Percentiles rank a stretch among this genome's conserved stretches.
Evolutionary conservation across 345 rosid species (phyloP).

Genomic region (Salix suchowensis): DNA sequence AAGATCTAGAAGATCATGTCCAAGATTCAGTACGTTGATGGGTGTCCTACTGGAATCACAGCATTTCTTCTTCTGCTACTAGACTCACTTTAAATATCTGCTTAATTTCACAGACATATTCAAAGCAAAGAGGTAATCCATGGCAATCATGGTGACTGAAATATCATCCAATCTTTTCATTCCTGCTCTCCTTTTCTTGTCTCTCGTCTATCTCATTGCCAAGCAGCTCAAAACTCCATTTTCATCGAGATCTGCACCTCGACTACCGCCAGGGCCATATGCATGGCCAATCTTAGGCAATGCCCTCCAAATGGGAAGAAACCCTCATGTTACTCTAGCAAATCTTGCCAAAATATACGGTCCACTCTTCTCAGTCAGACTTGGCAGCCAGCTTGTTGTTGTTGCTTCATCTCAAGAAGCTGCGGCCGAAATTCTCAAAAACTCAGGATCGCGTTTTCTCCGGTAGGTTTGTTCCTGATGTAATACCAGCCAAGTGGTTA

Average conservation of each 20-base stretch:
- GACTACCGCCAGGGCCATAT: slow-evolving; percentile 33
- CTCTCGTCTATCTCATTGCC: slow-evolving; percentile 9
- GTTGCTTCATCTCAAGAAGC: slow-evolving; percentile 30
- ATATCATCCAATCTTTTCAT: slow-evolving; percentile 3
- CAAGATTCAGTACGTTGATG: too few species aligned
- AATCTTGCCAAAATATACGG: slow-evolving; percentile 23
- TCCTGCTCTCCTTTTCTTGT: slow-evolving; percentile 11
- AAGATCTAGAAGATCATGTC: too few species aligned
- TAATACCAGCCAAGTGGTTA: slow-evolving; percentile 22
- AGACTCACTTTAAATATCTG: too few species aligned
- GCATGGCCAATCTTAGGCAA: slow-evolving; percentile 37
- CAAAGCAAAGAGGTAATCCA: too few species aligned
- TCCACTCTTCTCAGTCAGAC: slow-evolving; percentile 29
- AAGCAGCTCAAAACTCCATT: slow-evolving; percentile 8
- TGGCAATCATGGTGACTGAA: too few species aligned
- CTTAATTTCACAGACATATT: too few species aligned
- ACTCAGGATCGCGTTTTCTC: slow-evolving; percentile 26
- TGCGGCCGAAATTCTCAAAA: slow-evolving; percentile 33
- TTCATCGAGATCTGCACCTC: neutral
- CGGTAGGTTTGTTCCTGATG: slow-evolving; percentile 32
- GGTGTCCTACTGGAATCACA: too few species aligned
- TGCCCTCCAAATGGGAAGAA: slow-evolving; percentile 24
- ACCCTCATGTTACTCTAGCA: slow-evolving; percentile 22
- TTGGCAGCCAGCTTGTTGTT: slow-evolving; percentile 27
- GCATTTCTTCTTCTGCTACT: too few species aligned